Evolutionary conservation across 768 basidiomycete species (phyloP).

Genomic region (Aureoboletus auriporus): DNA sequence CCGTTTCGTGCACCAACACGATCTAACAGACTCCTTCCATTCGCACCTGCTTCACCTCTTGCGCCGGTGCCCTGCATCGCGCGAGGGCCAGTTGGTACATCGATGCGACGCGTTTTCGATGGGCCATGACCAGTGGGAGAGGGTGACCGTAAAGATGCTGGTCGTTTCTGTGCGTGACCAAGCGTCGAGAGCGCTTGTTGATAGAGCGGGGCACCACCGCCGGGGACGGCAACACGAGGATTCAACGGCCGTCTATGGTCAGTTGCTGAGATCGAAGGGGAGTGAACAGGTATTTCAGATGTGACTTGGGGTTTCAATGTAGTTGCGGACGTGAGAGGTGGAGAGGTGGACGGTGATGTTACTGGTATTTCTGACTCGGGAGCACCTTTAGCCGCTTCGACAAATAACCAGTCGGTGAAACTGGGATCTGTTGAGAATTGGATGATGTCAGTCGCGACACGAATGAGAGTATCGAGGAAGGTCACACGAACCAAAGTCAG

Average conservation of each 20-base stretch:
- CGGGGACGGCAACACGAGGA: conserved; percentile 37
- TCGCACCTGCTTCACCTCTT: conserved; percentile 20
- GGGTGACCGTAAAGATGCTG: conserved; percentile 61
- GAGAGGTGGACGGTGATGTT: conserved; percentile 26
- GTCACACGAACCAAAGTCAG: conserved; percentile 63
- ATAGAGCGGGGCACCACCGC: conserved; percentile 46
- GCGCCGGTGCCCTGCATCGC: conserved; percentile 54
- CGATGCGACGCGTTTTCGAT: conserved; percentile 68
- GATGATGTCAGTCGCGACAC: conserved; percentile 2
- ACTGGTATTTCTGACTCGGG: conserved; percentile 45
- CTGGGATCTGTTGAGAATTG: conserved; percentile 51
- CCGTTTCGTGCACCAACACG: conserved; percentile 62
- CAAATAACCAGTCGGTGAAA: conserved; percentile 89
- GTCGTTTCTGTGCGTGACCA: conserved; percentile 52
- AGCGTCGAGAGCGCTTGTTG: conserved; percentile 73
- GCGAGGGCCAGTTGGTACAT: conserved; percentile 81
- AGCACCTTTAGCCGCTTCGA: conserved; percentile 69
- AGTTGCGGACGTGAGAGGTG: conserved; percentile 19
- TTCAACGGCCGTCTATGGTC: conserved; percentile 36
- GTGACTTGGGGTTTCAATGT: conserved; percentile 26
- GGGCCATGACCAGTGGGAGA: conserved; percentile 61
- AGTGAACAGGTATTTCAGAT: conserved; percentile 24
- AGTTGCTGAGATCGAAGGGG: conserved; percentile 11
- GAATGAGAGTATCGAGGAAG: conserved; percentile 1
- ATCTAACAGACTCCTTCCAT: conserved; percentile 69